A percentile compares a stretch with the other conserved stretches of the same genome.
Conservation (phyloP, 2,329 filamentous ascomycete genomes). For the Pestalotiopsis sp. region DNA sequence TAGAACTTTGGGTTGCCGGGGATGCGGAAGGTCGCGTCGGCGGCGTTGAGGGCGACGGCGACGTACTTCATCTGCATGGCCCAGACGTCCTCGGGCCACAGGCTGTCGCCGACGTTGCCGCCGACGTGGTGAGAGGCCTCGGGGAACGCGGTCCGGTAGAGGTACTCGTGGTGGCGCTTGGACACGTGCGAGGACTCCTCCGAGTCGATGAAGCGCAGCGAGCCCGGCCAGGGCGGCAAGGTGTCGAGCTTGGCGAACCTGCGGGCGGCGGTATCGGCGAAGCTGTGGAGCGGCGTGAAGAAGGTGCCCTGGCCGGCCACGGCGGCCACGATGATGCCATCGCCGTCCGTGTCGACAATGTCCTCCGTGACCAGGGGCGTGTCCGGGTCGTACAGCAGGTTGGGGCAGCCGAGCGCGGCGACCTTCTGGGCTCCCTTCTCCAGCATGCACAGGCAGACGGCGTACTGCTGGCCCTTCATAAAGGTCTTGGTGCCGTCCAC, state of each 20-base stretch:
- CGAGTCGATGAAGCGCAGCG: conserved; percentile 6
- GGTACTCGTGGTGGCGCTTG: not conserved
- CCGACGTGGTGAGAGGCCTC: not conserved
- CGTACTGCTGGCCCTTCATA: conserved; percentile 63
- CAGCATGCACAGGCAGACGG: conserved; percentile 60
- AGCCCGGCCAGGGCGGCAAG: not conserved
- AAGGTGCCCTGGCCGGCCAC: not conserved
- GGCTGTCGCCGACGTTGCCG: not conserved
- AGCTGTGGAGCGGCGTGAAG: not conserved
- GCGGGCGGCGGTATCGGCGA: not conserved
- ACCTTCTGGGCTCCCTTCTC: conserved; percentile 59
- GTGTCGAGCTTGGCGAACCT: not conserved
- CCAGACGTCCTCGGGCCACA: conserved; percentile 6
- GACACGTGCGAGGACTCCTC: not conserved
- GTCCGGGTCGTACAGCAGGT: conserved; percentile 46
- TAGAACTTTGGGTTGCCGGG: conserved; percentile 4
- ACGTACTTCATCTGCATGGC: conserved; percentile 14
- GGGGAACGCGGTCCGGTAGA: not conserved
- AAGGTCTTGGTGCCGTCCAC: conserved; percentile 68
- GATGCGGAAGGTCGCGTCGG: conserved; percentile 10
- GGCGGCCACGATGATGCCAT: conserved; percentile 42
- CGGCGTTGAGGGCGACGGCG: conserved; percentile 6
- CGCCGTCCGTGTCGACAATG: conserved; percentile 42
- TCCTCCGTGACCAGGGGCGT: conserved; percentile 37
- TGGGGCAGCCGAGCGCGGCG: conserved; percentile 65